These are phyloP conservation scores for Cyclocybe aegerita DNA, from an alignment of 768 basidiomycete genomes.

Conservation along the genomic window DNA sequence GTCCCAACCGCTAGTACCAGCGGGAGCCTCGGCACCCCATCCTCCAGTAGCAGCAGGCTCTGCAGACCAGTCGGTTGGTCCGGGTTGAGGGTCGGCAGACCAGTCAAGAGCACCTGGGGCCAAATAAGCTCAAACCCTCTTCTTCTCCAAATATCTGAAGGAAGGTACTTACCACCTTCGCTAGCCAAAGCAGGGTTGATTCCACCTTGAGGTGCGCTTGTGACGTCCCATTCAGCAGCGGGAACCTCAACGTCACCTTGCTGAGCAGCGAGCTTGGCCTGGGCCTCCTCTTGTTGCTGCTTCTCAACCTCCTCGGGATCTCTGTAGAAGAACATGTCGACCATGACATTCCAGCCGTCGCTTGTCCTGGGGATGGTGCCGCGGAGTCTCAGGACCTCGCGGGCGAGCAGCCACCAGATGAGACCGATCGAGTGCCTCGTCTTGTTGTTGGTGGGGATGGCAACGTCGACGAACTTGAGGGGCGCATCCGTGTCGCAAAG, in stretches of 20 bases:
- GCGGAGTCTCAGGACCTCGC: constrained; percentile 94
- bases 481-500: constrained; percentile 99
- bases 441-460: constrained; percentile 99
- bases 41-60: constrained; percentile 57
- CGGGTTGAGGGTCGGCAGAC: constrained; percentile 63
- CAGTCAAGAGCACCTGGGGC: constrained; percentile 75
- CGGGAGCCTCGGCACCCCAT: constrained; percentile 42
- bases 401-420: constrained; percentile 95
- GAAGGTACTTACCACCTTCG: constrained; percentile 46
- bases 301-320: constrained; percentile 99
- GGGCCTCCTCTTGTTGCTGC: constrained; percentile 92
- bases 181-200: constrained; percentile 79
- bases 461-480: constrained; percentile 96
- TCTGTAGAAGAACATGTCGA: constrained; percentile 99
- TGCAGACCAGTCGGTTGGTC: constrained; percentile 82
- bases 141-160: too few species aligned
- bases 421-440: constrained; percentile 96
- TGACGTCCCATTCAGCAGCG: constrained; percentile 69
- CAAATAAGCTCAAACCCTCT: constrained; percentile 1
- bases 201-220: constrained; percentile 66
- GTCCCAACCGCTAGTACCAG: constrained; percentile 39
- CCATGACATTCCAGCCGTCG: constrained; percentile 98
- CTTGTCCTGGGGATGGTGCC: constrained; percentile 89
- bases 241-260: constrained; percentile 51
- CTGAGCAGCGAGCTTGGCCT: constrained; percentile 74